A percentile compares a stretch with the other conserved stretches of the same genome.
Evolutionary conservation across 129 eudicot genomes (phyloP).

Genomic region (Flaveria ramosissima): DNA sequence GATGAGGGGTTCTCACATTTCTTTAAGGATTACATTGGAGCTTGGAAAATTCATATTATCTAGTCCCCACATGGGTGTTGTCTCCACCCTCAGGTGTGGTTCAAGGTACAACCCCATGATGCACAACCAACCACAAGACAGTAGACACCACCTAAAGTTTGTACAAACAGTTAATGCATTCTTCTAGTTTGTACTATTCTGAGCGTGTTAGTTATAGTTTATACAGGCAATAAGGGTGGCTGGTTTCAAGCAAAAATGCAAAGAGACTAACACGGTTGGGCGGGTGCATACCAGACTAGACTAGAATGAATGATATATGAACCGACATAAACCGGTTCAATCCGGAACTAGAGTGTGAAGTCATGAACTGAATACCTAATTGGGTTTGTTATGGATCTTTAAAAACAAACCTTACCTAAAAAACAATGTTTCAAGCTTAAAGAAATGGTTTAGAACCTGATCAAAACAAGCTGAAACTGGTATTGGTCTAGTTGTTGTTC

Average conservation of each 20-base stretch:
- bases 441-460: not conserved
- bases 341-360: not conserved
- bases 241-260: not conserved
- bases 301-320: not conserved
- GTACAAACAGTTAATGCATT: conserved; percentile 17
- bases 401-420: not conserved
- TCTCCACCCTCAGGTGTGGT: conserved; percentile 19
- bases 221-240: not conserved
- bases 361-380: not conserved
- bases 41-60: not conserved
- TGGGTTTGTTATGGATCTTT: not conserved
- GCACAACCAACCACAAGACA: not conserved
- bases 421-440: not conserved
- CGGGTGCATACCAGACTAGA: not conserved
- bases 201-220: not conserved
- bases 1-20: not conserved
- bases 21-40: not conserved
- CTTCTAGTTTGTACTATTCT: not conserved
- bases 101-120: conserved; percentile 7
- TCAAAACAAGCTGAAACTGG: not conserved
- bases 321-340: not conserved
- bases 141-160: not conserved
- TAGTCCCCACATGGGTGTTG: conserved; percentile 1
- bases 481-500: not conserved
- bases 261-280: not conserved